Base-by-base conservation (phyloP, 2,329 filamentous ascomycete species). In the Pyrenochaeta sp. region DNA sequence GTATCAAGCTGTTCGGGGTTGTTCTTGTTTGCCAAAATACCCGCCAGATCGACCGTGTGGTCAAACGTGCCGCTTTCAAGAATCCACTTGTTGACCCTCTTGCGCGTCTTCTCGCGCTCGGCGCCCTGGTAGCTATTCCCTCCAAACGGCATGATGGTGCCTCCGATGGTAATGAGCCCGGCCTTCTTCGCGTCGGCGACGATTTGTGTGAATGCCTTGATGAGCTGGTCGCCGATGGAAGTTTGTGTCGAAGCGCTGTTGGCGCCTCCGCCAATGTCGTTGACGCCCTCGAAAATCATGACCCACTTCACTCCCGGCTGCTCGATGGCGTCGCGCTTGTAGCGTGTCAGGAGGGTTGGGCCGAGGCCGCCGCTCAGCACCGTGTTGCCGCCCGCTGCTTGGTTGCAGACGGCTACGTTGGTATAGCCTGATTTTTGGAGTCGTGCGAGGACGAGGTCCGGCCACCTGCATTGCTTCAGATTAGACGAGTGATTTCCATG, bases 361-460 rank as follows among this genome's bases (percentile, higher is more conserved):
- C 85, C 85, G 0, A 86, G 74, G 0, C 85, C 81, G 37, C 85
- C 83, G 7, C 71, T 69, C 0, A 88, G 75, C 2, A 88, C 77
- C 0, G 83, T 73, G 66, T 88, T 88, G 7, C 85, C 85, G 27
- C 85, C 85, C 1, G 85, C 85, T 2, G 84, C 85, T 67, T 87
- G 81, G 69, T 88, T 88, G 50, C 78, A 74, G 6, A 88, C 70
- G 9, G 78, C 77, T 35, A 88, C 76, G 50, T 79, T 20, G 68
- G 72, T 35, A 78, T 77, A n/a, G 63, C 51, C 17, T 61, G 60
- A 35, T 6, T 23, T 35, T 52, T 53, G 76, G 60, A 58, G 81
- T 75, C 73, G 85, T 69, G 41, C 74, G 35, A 61, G 53, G 17
- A 67, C 48, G 3, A 63, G 57, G 24, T 69, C 64, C 2, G 66